Evolutionary conservation across 768 basidiomycete genomes (phyloP).

Genomic region (Pholiota microspora): DNA sequence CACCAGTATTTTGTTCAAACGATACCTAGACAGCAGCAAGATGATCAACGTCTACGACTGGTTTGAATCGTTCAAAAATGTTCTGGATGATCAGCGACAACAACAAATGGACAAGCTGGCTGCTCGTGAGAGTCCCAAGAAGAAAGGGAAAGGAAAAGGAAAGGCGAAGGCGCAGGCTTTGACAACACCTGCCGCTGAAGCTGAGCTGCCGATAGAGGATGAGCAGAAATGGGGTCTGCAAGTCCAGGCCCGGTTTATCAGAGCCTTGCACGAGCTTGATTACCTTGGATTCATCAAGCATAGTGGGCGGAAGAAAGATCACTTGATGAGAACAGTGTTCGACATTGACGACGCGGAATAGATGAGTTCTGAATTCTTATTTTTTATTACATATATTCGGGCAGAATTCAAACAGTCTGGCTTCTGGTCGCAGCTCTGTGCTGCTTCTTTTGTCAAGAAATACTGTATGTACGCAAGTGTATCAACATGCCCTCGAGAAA

Average conservation of each 20-base stretch:
- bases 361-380: background rate
- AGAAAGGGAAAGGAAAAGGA: constrained; percentile 26
- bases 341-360: constrained; percentile 40
- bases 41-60: constrained; percentile 89
- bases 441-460: background rate
- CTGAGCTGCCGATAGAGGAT: constrained; percentile 19
- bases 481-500: background rate
- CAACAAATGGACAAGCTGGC: constrained; percentile 16
- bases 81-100: constrained; percentile 58
- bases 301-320: constrained; percentile 75
- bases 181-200: constrained; percentile 22
- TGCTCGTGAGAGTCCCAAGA: constrained; percentile 11
- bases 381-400: background rate
- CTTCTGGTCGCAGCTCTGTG: background rate
- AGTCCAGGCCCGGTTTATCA: constrained; percentile 76
- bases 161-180: constrained; percentile 22
- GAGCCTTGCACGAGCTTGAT: constrained; percentile 80
- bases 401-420: background rate
- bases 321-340: constrained; percentile 67
- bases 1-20: constrained; percentile 69
- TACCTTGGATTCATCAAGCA: constrained; percentile 79
- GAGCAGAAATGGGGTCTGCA: constrained; percentile 58
- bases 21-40: constrained; percentile 77
- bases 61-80: constrained; percentile 74
- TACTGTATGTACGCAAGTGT: background rate